Evolutionary conservation across 768 basidiomycete species (phyloP).

Genomic region (Auricularia sp.): DNA sequence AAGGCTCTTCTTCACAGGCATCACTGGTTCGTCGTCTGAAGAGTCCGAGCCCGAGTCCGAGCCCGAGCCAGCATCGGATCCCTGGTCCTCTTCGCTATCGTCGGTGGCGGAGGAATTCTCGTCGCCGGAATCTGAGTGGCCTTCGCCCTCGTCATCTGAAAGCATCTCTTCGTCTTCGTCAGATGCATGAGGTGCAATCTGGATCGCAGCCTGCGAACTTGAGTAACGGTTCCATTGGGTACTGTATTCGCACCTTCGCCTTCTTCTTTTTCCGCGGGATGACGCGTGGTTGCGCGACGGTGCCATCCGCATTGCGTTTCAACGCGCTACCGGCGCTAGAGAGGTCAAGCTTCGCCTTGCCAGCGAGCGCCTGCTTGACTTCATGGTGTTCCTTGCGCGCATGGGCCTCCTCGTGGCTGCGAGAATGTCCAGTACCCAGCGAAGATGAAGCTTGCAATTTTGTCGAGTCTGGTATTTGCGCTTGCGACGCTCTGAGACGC

Average conservation of each 20-base stretch:
- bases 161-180: not conserved
- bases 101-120: slow-evolving; percentile 16
- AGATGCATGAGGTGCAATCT: too few species aligned
- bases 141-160: not conserved
- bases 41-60: slow-evolving; percentile 6
- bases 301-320: slow-evolving; percentile 55
- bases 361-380: slow-evolving; percentile 21
- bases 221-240: too few species aligned
- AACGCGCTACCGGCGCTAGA: slow-evolving; percentile 51
- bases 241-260: not conserved
- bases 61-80: slow-evolving; percentile 9
- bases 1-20: slow-evolving; percentile 26
- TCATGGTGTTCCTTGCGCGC: slow-evolving; percentile 52
- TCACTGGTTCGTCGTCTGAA: slow-evolving; percentile 14
- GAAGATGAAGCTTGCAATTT: slow-evolving; percentile 71
- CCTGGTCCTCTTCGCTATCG: slow-evolving; percentile 4
- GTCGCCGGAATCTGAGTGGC: slow-evolving; percentile 10
- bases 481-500: slow-evolving; percentile 59
- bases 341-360: not conserved
- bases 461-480: slow-evolving; percentile 45
- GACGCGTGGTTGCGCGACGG: slow-evolving; percentile 36
- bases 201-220: too few species aligned
- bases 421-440: slow-evolving; percentile 62
- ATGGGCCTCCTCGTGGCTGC: slow-evolving; percentile 48
- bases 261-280: slow-evolving; percentile 32